Conservation (phyloP, 2,329 filamentous ascomycete genomes). For the Didymella keratinophila region DNA sequence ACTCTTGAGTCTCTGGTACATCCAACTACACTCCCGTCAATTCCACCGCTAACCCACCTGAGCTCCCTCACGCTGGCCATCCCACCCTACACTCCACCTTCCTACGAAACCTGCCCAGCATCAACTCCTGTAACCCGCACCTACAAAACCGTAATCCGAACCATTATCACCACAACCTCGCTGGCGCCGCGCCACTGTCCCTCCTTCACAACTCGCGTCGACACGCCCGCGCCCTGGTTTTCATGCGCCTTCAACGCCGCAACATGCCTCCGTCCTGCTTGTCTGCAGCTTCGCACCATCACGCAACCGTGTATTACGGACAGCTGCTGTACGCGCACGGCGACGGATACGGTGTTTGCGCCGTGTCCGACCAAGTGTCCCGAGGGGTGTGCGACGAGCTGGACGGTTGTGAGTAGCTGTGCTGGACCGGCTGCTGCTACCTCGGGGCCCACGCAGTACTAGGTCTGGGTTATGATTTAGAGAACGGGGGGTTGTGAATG, state of each 20-base stretch:
- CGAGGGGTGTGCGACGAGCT: constrained; percentile 29
- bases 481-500: not conserved
- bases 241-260: constrained; percentile 26
- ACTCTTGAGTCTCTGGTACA: not conserved
- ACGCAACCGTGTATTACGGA: constrained; percentile 29
- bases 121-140: constrained; percentile 16
- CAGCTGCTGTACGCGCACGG: constrained; percentile 25
- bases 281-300: constrained; percentile 23
- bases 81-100: constrained; percentile 10
- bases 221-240: constrained; percentile 25
- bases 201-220: constrained; percentile 25
- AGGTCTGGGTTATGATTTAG: not conserved
- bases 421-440: not conserved
- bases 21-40: not conserved
- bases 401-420: constrained; percentile 18
- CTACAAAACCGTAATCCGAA: constrained; percentile 16
- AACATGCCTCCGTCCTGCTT: constrained; percentile 18
- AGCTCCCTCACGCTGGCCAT: constrained; percentile 13
- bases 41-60: not conserved
- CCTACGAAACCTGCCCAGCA: constrained; percentile 25
- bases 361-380: constrained; percentile 24
- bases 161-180: constrained; percentile 17
- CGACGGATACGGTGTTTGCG: constrained; percentile 26
- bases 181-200: constrained; percentile 23
- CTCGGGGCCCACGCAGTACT: not conserved